Percentiles rank a stretch among this genome's conserved stretches.
Conservation (phyloP, 2,329 filamentous ascomycete species). For the Fusarium nodosum region DNA sequence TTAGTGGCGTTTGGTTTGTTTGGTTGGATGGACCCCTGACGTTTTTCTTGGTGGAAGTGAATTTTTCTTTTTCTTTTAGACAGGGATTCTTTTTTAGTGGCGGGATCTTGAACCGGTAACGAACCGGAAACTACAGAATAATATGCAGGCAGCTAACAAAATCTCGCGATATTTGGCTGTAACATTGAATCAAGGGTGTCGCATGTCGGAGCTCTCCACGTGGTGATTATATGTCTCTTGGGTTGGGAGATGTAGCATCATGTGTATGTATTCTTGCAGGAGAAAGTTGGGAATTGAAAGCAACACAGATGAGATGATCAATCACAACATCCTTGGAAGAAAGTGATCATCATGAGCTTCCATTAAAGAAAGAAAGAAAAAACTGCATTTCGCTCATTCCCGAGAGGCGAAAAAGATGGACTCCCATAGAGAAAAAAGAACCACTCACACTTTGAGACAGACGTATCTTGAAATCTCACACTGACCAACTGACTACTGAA, state of each 20-base stretch:
- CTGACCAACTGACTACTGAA: conserved; percentile 3
- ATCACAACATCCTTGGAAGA: neutral
- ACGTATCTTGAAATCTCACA: neutral
- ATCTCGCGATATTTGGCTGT: conserved; percentile 41
- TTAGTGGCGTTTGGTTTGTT: conserved; percentile 10
- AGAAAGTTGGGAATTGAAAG: conserved; percentile 10
- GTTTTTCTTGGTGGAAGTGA: neutral
- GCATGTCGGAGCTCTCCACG: neutral
- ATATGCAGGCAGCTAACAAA: conserved; percentile 17
- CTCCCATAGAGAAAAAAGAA: neutral
- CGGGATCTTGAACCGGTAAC: conserved; percentile 27
- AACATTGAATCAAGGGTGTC: conserved; percentile 6
- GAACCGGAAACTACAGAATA: conserved; percentile 22
- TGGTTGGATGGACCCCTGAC: conserved; percentile 11
- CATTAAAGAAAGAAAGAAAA: neutral
- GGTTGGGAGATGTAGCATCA: neutral
- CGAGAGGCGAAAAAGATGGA: conserved; percentile 29
- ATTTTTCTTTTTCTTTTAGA: conserved; percentile 15
- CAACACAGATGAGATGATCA: neutral
- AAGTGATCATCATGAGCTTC: conserved; percentile 13
- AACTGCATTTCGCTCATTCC: conserved; percentile 26
- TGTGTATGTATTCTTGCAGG: neutral
- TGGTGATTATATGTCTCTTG: neutral
- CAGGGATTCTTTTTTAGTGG: conserved; percentile 9
- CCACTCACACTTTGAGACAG: conserved; percentile 18